Evolutionary conservation across 768 basidiomycete species (phyloP), one percentile per base, ranked within the genome.

Genomic region (Mycena vulgaris): DNA sequence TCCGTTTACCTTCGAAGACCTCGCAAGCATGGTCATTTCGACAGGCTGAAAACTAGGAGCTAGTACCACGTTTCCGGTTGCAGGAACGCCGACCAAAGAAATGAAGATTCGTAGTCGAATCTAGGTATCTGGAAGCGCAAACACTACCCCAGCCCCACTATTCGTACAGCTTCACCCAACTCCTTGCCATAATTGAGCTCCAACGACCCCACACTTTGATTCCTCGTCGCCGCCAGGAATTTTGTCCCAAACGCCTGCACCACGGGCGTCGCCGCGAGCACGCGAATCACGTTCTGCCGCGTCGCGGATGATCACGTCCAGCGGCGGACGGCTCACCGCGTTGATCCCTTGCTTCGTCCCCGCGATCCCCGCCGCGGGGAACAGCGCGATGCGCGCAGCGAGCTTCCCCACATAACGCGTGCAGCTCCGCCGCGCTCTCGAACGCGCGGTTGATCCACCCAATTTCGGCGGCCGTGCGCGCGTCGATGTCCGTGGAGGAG

Each of bases 381-480:
- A 69, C 27, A 63, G 9, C 35, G 61, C 68, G 28, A 69, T 69
- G 30, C 61, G 53, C 55, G n/a, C 37, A 39, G 62, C 68, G 23
- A 69, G 61, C 21, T 25, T 25, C 0, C n/a, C 14, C 23, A 68
- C 67, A 16, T 63, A 39, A n/a, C 5, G 5, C 11, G 8, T 63
- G 28, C 52, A 68, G 57, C 66, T 25, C 49, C 2, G 25, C 27
- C 17, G 59, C 19, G 11, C 35, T 60, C 37, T 40, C 49, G 49
- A 68, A 68, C 11, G 59, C 66, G 19, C 5, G 7, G 58, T 68
- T 68, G 6, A 68, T 27, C 67, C 67, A 68, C 16, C 67, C 67
- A 42, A 68, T 16, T 31, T 27, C 17, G 31, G 35, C 60, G 27
- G 67, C 67, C n/a, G 67, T 68, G 52, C 17, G 23, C n/a, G 37